These are phyloP conservation scores for Coprinopsis strossmayeri DNA, from an alignment of 768 basidiomycete species.

Conservation along the genomic window DNA sequence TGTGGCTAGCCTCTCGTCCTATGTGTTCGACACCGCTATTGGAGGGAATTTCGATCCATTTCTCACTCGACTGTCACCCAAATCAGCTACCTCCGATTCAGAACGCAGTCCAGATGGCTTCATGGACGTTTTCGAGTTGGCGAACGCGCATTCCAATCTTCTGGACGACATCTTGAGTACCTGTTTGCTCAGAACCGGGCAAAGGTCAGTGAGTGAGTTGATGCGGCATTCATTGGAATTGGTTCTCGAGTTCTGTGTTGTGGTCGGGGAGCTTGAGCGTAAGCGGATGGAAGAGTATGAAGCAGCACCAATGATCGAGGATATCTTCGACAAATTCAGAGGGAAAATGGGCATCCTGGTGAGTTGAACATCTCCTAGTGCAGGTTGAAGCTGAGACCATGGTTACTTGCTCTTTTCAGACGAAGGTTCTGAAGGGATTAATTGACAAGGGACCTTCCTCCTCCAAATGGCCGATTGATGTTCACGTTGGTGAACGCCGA, in stretches of 20 bases:
- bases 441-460: slow-evolving; percentile 43
- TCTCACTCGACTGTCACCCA: slow-evolving; percentile 32
- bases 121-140: slow-evolving; percentile 69
- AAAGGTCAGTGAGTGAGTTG: slow-evolving; percentile 58
- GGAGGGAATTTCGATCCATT: slow-evolving; percentile 72
- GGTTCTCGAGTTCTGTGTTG: slow-evolving; percentile 59
- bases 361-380: slow-evolving; percentile 18
- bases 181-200: slow-evolving; percentile 64
- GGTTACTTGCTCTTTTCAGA: slow-evolving; percentile 27
- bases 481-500: slow-evolving; percentile 23
- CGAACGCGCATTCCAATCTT: slow-evolving; percentile 57
- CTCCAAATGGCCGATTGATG: slow-evolving; percentile 16
- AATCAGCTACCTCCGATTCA: neutral
- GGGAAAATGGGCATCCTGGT: slow-evolving; percentile 55
- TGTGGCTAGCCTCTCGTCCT: slow-evolving; percentile 56
- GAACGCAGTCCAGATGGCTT: slow-evolving; percentile 24
- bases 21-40: slow-evolving; percentile 79
- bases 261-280: slow-evolving; percentile 54
- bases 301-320: slow-evolving; percentile 50
- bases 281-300: slow-evolving; percentile 55
- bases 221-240: slow-evolving; percentile 57
- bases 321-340: slow-evolving; percentile 47
- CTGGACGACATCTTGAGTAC: slow-evolving; percentile 73
- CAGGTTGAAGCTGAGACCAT: neutral
- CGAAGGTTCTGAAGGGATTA: slow-evolving; percentile 45